These are phyloP conservation scores for Eutrema heterophyllum DNA, from an alignment of 345 rosid genomes.

Conservation along the genomic window DNA sequence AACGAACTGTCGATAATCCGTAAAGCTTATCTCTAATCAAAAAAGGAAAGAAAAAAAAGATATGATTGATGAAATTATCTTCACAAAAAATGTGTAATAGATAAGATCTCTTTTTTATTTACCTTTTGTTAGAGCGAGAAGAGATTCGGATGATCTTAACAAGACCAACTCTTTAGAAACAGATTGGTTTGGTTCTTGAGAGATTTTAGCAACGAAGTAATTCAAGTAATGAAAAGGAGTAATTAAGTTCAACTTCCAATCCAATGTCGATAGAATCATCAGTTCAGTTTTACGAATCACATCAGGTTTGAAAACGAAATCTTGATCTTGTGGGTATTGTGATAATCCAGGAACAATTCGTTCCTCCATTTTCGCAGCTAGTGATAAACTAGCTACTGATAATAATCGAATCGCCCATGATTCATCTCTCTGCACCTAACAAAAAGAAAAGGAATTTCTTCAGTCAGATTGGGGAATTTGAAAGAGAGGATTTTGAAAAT, in stretches of 20 bases:
- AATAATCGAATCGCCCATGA: conserved; percentile 66
- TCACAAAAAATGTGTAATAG: background rate
- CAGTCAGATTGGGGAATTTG: background rate
- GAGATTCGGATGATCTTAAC: conserved; percentile 45
- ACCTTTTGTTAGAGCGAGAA: conserved; percentile 57
- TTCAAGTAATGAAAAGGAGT: conserved; percentile 76
- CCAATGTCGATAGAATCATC: conserved; percentile 58
- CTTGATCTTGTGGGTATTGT: conserved; percentile 43
- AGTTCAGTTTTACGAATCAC: conserved; percentile 68
- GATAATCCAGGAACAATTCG: conserved; percentile 53
- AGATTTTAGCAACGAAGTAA: conserved; percentile 47
- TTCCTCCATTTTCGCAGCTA: conserved; percentile 92
- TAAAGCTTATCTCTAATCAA: conserved; percentile 51
- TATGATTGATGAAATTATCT: background rate
- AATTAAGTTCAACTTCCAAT: conserved; percentile 63
- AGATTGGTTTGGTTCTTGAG: conserved; percentile 7
- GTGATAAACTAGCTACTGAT: conserved; percentile 68
- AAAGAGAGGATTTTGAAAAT: background rate
- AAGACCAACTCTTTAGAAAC: conserved; percentile 34
- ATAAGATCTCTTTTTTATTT: background rate
- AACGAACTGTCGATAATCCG: conserved; percentile 60
- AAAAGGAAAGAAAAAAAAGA: background rate
- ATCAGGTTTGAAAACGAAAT: conserved; percentile 43
- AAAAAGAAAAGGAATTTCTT: background rate
- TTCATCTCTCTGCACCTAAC: conserved; percentile 51